Evolutionary conservation across 495 filamentous ascomycete species (phyloP).

Genomic region (Paragyromitra xinjiangensis): DNA sequence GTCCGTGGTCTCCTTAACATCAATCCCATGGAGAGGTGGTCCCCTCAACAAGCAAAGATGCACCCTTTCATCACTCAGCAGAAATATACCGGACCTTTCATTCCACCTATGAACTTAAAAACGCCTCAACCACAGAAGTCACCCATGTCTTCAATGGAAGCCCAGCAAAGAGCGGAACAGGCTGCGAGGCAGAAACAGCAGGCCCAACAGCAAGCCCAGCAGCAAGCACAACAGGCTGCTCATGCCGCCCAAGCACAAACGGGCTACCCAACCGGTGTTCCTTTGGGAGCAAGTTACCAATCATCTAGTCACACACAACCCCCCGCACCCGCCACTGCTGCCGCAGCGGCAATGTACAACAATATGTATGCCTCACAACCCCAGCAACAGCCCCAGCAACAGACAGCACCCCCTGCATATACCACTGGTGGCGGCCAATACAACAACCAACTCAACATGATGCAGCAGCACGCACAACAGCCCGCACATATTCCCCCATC

Average conservation of each 20-base stretch:
- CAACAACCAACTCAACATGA: slow-evolving; percentile 77
- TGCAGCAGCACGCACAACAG: slow-evolving; percentile 64
- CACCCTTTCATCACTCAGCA: slow-evolving; percentile 99
- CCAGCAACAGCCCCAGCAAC: slow-evolving; percentile 59
- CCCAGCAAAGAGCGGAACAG: slow-evolving; percentile 91
- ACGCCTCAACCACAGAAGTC: slow-evolving; percentile 75
- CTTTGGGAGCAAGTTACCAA: slow-evolving; percentile 56
- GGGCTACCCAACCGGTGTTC: slow-evolving; percentile 37
- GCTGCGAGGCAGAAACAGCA: slow-evolving; percentile 62
- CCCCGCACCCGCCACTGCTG: slow-evolving; percentile 32
- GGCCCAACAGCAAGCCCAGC: slow-evolving; percentile 67
- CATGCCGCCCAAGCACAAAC: slow-evolving; percentile 70
- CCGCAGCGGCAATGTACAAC: slow-evolving; percentile 74
- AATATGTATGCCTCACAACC: slow-evolving; percentile 61
- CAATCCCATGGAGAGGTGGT: slow-evolving; percentile 97
- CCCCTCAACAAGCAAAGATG: slow-evolving; percentile 94
- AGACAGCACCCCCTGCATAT: slow-evolving; percentile 87
- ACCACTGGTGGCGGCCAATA: slow-evolving; percentile 65
- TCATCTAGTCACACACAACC: slow-evolving; percentile 60
- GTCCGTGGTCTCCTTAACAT: slow-evolving; percentile 94
- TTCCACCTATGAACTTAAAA: slow-evolving; percentile 97
- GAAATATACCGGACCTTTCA: slow-evolving; percentile 93
- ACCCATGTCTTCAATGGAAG: slow-evolving; percentile 93
- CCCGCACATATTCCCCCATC: slow-evolving; percentile 71
- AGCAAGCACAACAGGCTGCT: slow-evolving; percentile 67